Conservation (phyloP, 108 stramenopile genomes). For the Nitzschia palea region DNA sequence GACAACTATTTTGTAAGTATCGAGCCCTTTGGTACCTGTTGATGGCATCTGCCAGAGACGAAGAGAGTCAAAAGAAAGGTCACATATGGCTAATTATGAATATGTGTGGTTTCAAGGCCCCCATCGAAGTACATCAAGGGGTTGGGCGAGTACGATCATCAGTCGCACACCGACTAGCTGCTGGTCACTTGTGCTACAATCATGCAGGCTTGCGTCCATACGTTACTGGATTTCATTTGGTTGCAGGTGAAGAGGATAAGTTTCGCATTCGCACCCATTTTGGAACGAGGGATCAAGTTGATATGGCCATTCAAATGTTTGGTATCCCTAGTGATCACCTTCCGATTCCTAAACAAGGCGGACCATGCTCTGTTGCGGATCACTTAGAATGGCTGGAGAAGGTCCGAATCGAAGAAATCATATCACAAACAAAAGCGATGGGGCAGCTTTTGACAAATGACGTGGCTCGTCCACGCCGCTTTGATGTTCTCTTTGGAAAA, state of each 20-base stretch:
- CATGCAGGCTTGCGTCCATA: conserved; percentile 7
- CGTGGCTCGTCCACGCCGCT: neutral
- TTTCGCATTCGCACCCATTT: conserved; percentile 15
- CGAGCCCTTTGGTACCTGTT: conserved; percentile 27
- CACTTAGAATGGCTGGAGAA: conserved; percentile 15
- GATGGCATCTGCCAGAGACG: conserved; percentile 10
- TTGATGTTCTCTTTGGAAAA: conserved; percentile 30
- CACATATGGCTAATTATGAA: conserved; percentile 14
- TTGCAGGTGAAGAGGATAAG: neutral
- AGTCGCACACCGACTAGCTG: neutral
- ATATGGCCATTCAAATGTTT: conserved; percentile 22
- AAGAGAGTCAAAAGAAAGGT: conserved; percentile 19
- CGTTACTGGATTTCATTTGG: conserved; percentile 4
- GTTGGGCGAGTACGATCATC: neutral
- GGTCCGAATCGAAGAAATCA: neutral
- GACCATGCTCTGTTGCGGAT: neutral
- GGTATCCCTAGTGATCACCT: conserved; percentile 19
- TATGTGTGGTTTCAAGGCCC: neutral
- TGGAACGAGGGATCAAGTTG: neutral
- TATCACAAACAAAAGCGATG: neutral
- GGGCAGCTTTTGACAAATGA: neutral
- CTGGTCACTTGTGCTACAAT: conserved; percentile 22
- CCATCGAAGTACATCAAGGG: neutral
- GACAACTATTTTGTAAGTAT: too few relatives aligned
- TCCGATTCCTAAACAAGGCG: neutral